phyloP scores from a whole-genome alignment of 1,284 basidiomycete genomes.

The Ganoderma sinense region DNA sequence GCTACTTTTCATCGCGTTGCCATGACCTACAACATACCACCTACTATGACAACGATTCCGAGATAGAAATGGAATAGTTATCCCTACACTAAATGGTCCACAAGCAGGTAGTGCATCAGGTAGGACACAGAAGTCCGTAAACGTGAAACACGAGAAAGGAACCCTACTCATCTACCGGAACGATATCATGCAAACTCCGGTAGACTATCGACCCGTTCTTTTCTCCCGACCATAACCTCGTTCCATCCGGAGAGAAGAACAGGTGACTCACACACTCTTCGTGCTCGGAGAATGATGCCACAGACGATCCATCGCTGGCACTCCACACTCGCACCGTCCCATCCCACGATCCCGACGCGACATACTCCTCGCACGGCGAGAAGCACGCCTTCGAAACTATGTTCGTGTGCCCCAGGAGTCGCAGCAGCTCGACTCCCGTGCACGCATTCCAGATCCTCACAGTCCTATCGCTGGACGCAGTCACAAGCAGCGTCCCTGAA shows the following conservation, averaged over 20 bases:
- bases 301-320: neutral
- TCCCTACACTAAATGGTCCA: neutral
- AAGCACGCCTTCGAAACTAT: neutral
- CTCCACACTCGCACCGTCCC: conserved; percentile 3
- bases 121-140: neutral
- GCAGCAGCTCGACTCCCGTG: neutral
- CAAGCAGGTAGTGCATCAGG: neutral
- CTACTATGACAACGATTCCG: neutral
- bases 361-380: conserved; percentile 1
- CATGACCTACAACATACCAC: neutral
- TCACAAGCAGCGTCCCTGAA: neutral
- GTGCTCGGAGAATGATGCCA: neutral
- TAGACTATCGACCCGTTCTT: neutral
- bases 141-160: neutral
- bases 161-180: neutral
- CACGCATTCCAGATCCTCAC: neutral
- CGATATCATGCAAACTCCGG: neutral
- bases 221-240: neutral
- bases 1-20: neutral
- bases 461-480: neutral
- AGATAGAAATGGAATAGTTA: neutral
- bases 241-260: neutral
- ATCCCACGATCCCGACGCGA: neutral
- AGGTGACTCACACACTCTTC: neutral
- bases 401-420: neutral